Base-by-base conservation (phyloP, 768 basidiomycete species). In the Xerocomellus amylosporus region DNA sequence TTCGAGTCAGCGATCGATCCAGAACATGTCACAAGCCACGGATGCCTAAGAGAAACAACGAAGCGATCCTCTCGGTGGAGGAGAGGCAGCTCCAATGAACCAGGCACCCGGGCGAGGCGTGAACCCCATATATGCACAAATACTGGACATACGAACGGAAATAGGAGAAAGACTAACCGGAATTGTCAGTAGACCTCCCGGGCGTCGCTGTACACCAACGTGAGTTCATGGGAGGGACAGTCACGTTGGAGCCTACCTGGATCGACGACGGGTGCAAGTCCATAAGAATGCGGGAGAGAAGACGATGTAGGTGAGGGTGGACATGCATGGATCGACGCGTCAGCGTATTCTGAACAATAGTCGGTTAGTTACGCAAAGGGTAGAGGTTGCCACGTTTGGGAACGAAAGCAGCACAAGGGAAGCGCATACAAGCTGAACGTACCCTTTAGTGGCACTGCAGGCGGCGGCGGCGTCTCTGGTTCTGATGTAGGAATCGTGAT, bases 301-400 rank as follows among this genome's bases (percentile, higher is more conserved):
- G 34, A 49, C 7, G 38, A 42, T 0, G 33, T 5, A 22, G 46
- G 15, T 8, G 45, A 43, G 33, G 54, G 34, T 13, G 22, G 20
- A 34, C n/a, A 52, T 22, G 55, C 54, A 47, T 64, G 65, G 14
- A 47, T 55, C 14, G 59, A 63, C 2, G 20, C 46, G 12, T 58
- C 54, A 14, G 41, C 44, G 19, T 55, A 55, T 30, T 51, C 66
- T 69, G 49, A 46, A 33, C 5, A 10, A 20, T 4, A 4, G n/a
- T 51, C 4, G 4, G 33, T 60, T 2, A 40, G 33, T 58, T 4
- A 24, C 24, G 24, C 24, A 24, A 24, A 24, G 24, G 24, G 24
- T 24, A 24, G 24, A 24, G 24, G 24, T n/a, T n/a, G n/a, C n/a
- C n/a, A n/a, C n/a, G 24, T 24, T 24, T n/a, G n/a, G 24, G 24